Evolutionary conservation across 148 eudicot genomes (phyloP).

Genomic region (Heliamphora exappendiculata): DNA sequence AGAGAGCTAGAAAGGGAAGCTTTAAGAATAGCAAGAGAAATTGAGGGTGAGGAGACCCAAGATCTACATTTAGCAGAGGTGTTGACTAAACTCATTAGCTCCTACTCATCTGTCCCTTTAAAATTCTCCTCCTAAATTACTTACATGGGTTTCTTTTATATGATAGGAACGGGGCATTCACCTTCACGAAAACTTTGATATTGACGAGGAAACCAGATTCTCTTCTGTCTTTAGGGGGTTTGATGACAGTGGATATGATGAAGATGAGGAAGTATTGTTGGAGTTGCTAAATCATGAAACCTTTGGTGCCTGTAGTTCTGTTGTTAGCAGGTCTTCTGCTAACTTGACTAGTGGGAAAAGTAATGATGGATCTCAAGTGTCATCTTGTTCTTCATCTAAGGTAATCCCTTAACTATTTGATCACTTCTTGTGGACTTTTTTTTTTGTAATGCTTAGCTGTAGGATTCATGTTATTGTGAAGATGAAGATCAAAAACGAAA

Average conservation of each 20-base stretch:
- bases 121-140: background rate
- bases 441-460: background rate
- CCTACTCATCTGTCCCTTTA: background rate
- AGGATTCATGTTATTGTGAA: background rate
- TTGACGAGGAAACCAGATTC: constrained; percentile 89
- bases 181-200: constrained; percentile 47
- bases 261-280: constrained; percentile 52
- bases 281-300: constrained; percentile 66
- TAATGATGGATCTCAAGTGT: constrained; percentile 33
- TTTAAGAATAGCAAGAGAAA: constrained; percentile 83
- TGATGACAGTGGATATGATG: constrained; percentile 81
- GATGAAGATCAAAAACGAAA: too few species aligned
- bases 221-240: constrained; percentile 76
- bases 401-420: constrained; percentile 21
- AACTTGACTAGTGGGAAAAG: constrained; percentile 50
- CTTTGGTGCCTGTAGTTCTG: constrained; percentile 50
- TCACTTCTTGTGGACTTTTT: background rate
- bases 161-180: constrained; percentile 71
- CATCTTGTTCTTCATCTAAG: constrained; percentile 37
- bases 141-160: background rate
- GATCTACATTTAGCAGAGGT: constrained; percentile 99
- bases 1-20: constrained; percentile 85
- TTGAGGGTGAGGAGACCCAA: constrained; percentile 87
- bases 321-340: constrained; percentile 47
- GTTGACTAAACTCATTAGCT: constrained; percentile 12